phyloP scores from a whole-genome alignment of 306 rosid genomes.

The Mucuna pruriens region DNA sequence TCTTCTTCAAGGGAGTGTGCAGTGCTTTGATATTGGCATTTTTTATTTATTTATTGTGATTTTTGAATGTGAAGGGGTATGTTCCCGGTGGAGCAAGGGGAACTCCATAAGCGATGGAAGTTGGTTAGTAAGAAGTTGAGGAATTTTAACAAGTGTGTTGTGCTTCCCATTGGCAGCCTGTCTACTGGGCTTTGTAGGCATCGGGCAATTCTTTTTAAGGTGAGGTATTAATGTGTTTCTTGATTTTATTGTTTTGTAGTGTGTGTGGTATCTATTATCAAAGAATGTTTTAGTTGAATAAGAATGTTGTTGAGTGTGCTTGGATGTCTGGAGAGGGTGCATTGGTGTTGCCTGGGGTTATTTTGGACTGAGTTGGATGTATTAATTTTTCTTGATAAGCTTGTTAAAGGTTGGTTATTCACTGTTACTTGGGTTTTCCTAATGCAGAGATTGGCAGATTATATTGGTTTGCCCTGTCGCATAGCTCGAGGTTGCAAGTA shows the following conservation, averaged over 20 bases:
- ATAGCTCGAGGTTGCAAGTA: constrained; percentile 96
- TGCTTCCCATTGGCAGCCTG: constrained; percentile 88
- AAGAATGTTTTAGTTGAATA: neutral
- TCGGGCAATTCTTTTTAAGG: constrained; percentile 99
- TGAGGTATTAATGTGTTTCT: constrained; percentile 34
- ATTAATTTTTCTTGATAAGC: neutral
- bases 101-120: constrained; percentile 84
- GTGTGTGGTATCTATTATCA: neutral
- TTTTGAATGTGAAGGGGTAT: constrained; percentile 64
- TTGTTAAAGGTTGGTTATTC: constrained; percentile 6
- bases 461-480: constrained; percentile 97
- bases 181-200: constrained; percentile 95
- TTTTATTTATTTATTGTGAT: neutral
- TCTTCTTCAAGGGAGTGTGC: neutral
- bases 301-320: neutral
- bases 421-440: constrained; percentile 14
- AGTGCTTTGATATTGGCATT: neutral
- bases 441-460: constrained; percentile 92
- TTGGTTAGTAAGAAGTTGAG: constrained; percentile 80
- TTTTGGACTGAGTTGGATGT: constrained; percentile 3
- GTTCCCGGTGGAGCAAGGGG: constrained; percentile 85
- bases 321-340: constrained; percentile 15
- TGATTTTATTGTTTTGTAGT: neutral
- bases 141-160: constrained; percentile 77
- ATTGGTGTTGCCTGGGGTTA: constrained; percentile 10